These are phyloP conservation scores for Lactifluus hygrophoroides DNA, from an alignment of 768 basidiomycete genomes.

Conservation along the genomic window DNA sequence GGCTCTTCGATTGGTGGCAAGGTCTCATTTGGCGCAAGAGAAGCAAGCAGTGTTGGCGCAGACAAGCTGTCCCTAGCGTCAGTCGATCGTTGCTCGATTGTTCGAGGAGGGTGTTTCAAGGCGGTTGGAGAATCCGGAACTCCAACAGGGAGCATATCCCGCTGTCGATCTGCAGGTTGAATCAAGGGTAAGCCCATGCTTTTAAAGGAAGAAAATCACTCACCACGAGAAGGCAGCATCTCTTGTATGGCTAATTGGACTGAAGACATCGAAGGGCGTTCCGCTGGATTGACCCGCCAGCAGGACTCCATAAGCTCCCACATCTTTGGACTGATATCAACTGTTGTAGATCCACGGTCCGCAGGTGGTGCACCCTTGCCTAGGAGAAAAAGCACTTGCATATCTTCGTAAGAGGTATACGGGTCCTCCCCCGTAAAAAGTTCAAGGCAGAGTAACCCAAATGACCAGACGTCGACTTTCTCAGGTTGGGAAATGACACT, in stretches of 20 bases:
- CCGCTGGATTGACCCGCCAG: background rate
- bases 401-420: background rate
- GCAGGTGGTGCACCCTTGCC: background rate
- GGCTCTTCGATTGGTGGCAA: background rate
- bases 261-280: conserved; percentile 5
- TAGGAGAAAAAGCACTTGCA: background rate
- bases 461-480: conserved; percentile 13
- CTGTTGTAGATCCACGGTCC: background rate
- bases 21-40: background rate
- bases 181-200: background rate
- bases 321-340: conserved; percentile 7
- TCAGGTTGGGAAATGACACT: background rate
- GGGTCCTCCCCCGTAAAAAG: conserved; percentile 12
- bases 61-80: background rate
- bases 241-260: background rate
- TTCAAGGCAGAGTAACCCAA: conserved; percentile 12
- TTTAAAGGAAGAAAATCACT: background rate
- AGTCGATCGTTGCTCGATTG: background rate
- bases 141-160: background rate
- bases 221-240: background rate
- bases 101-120: background rate
- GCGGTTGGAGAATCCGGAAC: background rate
- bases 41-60: background rate
- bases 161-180: background rate
- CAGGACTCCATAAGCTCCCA: conserved; percentile 14